Base-by-base conservation (phyloP, 2,329 filamentous ascomycete genomes). In the Talaromyces rugulosus region DNA sequence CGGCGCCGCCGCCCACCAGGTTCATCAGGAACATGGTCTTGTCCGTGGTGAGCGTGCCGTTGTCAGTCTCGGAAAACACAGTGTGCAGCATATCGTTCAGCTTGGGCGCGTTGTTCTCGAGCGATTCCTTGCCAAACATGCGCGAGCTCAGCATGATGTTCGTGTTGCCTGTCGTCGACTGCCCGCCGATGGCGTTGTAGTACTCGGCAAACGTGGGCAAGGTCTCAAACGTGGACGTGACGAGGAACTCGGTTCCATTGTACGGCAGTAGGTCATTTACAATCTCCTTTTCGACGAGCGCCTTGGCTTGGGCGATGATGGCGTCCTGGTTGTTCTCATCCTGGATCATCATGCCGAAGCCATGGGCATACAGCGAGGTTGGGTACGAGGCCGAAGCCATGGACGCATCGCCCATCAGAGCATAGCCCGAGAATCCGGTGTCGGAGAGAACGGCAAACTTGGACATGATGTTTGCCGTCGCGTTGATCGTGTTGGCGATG, bases 401-500 rank as follows among this genome's bases (percentile, higher is more conserved):
- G 6, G 44, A 51, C 7, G 28, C 44, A 16, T 52, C 36, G 56
- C 56, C 14, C 12, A 34, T 36, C 42, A 52, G 9, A 9, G 42
- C 56, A 23, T 58, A 58, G 4, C 56, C 56, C 4, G 30, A 34
- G 7, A 58, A 30, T 3, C 56, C 56, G 7, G 85, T 68, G 5
- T 75, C 78, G 1, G 80, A 76, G 2, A 79, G 82, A 1, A 78
- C 75, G 5, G 81, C 74, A 0, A 71, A 71, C 6, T 70, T 70
- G 62, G 82, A 78, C 0, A 75, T 72, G 68, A 85, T 77, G 1
- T 81, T 78, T 63, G 82, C 82, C 50, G 81, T 75, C 0, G 83
- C 87, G 52, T 77, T 77, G 1, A 88, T 72, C 1, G 86, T 87
- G 86, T 85, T 89, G 74, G 84, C 88, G 1, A 89, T 74, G 0